These are phyloP conservation scores for Aureoboletus auriporus DNA, from an alignment of 768 basidiomycete genomes.

Conservation along the genomic window DNA sequence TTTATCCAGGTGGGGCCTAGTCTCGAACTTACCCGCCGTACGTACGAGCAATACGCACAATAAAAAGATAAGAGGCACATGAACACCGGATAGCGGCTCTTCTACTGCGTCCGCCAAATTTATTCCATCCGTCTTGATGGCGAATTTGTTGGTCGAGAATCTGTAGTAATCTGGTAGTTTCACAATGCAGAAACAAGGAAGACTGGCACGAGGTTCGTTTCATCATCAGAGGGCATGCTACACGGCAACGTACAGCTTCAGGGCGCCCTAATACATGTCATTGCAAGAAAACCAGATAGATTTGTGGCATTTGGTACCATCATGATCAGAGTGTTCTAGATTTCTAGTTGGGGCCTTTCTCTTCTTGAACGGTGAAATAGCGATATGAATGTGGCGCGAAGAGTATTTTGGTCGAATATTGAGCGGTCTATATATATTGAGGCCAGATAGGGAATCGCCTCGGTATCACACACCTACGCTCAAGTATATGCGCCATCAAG, in stretches of 20 bases:
- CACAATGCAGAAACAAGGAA: too few relatives aligned
- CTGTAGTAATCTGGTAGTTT: too few relatives aligned
- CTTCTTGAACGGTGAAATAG: background rate
- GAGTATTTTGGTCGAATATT: background rate
- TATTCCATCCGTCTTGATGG: background rate
- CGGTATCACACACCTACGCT: conserved; percentile 12
- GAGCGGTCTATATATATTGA: conserved; percentile 3
- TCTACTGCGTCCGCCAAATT: conserved; percentile 10
- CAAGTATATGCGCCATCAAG: conserved; percentile 2
- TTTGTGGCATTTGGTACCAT: background rate
- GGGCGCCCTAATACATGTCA: too few relatives aligned
- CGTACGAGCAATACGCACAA: conserved; percentile 9
- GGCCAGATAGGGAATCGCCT: background rate
- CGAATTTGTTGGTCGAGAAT: background rate
- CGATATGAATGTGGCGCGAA: background rate
- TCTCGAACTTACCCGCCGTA: conserved; percentile 2
- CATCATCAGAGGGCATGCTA: too few relatives aligned
- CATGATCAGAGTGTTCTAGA: background rate
- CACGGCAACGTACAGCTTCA: too few relatives aligned
- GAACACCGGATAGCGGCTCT: conserved; percentile 12
- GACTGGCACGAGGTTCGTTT: too few relatives aligned
- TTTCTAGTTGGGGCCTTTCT: background rate
- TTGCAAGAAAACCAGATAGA: too few relatives aligned
- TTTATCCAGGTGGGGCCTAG: conserved; percentile 4
- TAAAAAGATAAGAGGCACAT: conserved; percentile 15